phyloP scores from a whole-genome alignment of 169 alveolate species.

The Eimeria falciformis region DNA sequence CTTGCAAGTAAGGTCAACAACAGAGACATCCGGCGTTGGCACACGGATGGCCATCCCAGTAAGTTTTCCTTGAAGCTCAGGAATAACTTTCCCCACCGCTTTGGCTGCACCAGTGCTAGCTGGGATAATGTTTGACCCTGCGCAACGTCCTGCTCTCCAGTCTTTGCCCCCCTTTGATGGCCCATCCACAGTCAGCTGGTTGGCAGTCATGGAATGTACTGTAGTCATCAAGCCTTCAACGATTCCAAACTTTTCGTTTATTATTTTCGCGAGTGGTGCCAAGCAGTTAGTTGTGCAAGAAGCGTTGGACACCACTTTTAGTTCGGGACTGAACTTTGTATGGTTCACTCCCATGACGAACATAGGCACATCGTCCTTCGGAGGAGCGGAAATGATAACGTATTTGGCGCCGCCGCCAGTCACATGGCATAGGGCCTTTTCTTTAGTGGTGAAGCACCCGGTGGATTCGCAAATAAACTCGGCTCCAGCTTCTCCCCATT shows the following conservation, averaged over 20 bases:
- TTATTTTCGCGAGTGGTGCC: slow-evolving; percentile 99
- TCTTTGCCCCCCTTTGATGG: slow-evolving; percentile 99
- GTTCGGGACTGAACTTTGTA: slow-evolving; percentile 87
- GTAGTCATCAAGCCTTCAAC: slow-evolving; percentile 99
- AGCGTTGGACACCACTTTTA: slow-evolving; percentile 97
- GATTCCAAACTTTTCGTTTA: slow-evolving; percentile 97
- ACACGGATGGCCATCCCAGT: slow-evolving; percentile 99
- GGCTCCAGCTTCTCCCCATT: slow-evolving; percentile 97
- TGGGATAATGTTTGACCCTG: slow-evolving; percentile 98
- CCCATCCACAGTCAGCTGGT: slow-evolving; percentile 99
- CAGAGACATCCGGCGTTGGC: slow-evolving; percentile 98
- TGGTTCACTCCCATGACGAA: slow-evolving; percentile 99
- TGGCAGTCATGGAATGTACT: slow-evolving; percentile 98
- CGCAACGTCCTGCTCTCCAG: slow-evolving; percentile 99
- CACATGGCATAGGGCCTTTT: slow-evolving; percentile 95
- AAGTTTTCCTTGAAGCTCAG: slow-evolving; percentile 97
- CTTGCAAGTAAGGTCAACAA: slow-evolving; percentile 98
- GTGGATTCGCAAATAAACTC: slow-evolving; percentile 98
- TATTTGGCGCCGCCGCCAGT: slow-evolving; percentile 99
- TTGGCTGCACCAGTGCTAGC: slow-evolving; percentile 99
- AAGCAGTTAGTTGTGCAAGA: slow-evolving; percentile 99
- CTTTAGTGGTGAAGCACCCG: slow-evolving; percentile 97
- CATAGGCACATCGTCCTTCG: slow-evolving; percentile 97
- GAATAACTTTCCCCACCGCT: slow-evolving; percentile 99
- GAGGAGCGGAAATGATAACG: slow-evolving; percentile 98